Percentiles rank a stretch among this genome's conserved stretches.
Conservation (phyloP, 768 basidiomycete species). For the Trametes punicea region DNA sequence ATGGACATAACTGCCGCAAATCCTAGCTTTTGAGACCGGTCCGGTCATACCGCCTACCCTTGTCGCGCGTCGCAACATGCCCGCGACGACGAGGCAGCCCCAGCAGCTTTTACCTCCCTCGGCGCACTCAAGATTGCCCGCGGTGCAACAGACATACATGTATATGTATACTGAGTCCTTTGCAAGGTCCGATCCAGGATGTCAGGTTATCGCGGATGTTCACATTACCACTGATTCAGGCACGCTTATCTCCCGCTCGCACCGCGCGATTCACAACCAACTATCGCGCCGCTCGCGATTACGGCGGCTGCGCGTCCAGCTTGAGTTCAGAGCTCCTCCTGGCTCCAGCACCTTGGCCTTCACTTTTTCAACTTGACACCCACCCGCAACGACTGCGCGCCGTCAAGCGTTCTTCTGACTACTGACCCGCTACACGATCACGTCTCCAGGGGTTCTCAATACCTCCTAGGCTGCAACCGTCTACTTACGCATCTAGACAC, state of each 20-base stretch:
- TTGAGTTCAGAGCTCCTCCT: not conserved
- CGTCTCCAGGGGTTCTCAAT: not conserved
- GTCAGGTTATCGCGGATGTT: not conserved
- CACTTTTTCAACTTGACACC: not conserved
- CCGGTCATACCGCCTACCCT: too few relatives aligned
- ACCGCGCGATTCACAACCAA: not conserved
- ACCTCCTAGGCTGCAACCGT: not conserved
- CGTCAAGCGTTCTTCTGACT: not conserved
- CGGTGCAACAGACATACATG: too few relatives aligned
- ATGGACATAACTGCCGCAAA: not conserved
- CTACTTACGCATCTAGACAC: not conserved
- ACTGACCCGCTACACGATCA: constrained; percentile 21
- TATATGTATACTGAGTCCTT: too few relatives aligned
- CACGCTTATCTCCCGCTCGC: constrained; percentile 17
- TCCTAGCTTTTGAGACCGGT: not conserved
- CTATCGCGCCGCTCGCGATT: not conserved
- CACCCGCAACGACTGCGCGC: not conserved
- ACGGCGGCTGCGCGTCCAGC: not conserved
- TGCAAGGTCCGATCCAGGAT: too few relatives aligned
- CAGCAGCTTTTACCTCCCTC: too few relatives aligned
- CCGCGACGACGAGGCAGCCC: too few relatives aligned
- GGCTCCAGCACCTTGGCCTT: constrained; percentile 9
- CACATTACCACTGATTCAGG: constrained; percentile 14
- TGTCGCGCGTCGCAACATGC: too few relatives aligned
- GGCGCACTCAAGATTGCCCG: too few relatives aligned